phyloP scores from a whole-genome alignment of 1,284 basidiomycete genomes.

The Neotropicomus parvogracilis region DNA sequence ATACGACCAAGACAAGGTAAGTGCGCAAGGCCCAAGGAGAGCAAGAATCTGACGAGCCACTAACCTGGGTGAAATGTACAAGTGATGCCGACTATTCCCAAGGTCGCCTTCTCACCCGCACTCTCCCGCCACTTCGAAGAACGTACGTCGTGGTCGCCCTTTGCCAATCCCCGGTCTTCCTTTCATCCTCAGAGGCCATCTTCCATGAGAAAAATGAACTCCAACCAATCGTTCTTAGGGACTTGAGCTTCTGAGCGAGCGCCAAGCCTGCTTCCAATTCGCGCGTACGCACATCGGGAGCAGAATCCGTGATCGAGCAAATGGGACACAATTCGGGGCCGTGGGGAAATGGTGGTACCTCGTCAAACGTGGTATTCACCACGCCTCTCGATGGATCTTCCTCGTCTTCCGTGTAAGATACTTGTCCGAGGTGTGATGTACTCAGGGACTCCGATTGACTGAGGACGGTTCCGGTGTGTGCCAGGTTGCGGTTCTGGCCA shows the following conservation, averaged over 20 bases:
- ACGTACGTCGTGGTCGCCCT: slow-evolving; percentile 39
- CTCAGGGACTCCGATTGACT: slow-evolving; percentile 25
- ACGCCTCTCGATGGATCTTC: slow-evolving; percentile 2
- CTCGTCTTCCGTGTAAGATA: slow-evolving; percentile 27
- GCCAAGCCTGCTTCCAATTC: slow-evolving; percentile 46
- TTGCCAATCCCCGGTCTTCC: slow-evolving; percentile 21
- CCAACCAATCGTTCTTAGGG: slow-evolving; percentile 48
- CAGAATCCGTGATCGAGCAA: slow-evolving; percentile 23
- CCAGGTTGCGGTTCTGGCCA: slow-evolving; percentile 3
- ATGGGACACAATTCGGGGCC: slow-evolving; percentile 32
- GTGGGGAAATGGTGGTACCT: slow-evolving; percentile 29
- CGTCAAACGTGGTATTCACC: slow-evolving; percentile 4
- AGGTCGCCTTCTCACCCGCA: slow-evolving; percentile 41
- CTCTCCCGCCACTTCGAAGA: slow-evolving; percentile 35
- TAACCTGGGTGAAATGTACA: slow-evolving; percentile 1
- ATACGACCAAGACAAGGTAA: background rate
- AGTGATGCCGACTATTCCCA: slow-evolving; percentile 28
- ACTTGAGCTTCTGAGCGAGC: slow-evolving; percentile 42
- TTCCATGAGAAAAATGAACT: slow-evolving; percentile 46
- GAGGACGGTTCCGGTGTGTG: slow-evolving; percentile 13
- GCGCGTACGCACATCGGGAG: slow-evolving; percentile 32
- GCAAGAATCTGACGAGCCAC: background rate
- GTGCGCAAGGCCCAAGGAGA: background rate
- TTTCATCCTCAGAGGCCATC: slow-evolving; percentile 9
- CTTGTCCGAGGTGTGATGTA: slow-evolving; percentile 4